Percentiles rank a stretch among this genome's conserved stretches.
Conservation (phyloP, 495 filamentous ascomycete species). For the Annulohypoxylon maeteangense region DNA sequence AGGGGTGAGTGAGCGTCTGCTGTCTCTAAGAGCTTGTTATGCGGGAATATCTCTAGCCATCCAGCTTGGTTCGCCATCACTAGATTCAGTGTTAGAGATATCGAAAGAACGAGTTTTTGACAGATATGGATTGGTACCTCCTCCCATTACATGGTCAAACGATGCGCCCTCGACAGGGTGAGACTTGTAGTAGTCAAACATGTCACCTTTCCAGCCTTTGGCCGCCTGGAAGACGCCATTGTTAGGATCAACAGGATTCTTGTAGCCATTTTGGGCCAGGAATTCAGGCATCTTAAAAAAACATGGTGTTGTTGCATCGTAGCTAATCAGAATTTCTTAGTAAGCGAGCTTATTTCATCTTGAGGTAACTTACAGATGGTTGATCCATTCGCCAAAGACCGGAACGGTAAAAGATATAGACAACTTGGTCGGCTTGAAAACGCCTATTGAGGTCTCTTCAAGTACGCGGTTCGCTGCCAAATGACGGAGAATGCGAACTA, state of each 20-base stretch:
- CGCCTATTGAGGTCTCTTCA: slow-evolving; percentile 1
- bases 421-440: slow-evolving; percentile 1
- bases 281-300: slow-evolving; percentile 7
- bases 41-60: slow-evolving; percentile 1
- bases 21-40: background rate
- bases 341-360: background rate
- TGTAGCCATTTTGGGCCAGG: background rate
- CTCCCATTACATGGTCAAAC: slow-evolving; percentile 2
- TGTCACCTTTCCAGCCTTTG: slow-evolving; percentile 7
- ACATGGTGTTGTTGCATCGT: background rate
- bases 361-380: background rate
- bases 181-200: slow-evolving; percentile 4
- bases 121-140: background rate
- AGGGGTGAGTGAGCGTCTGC: background rate
- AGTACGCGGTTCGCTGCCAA: slow-evolving; percentile 4
- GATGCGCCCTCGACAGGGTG: slow-evolving; percentile 2
- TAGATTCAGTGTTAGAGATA: background rate
- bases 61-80: slow-evolving; percentile 6
- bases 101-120: background rate
- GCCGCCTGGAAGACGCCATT: background rate
- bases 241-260: background rate
- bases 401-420: background rate
- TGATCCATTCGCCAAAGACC: slow-evolving; percentile 3
- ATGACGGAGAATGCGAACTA: slow-evolving; percentile 1
- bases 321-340: background rate